Base-by-base conservation (phyloP, 176 grass and related monocot genomes). In the Musa acuminata region DNA sequence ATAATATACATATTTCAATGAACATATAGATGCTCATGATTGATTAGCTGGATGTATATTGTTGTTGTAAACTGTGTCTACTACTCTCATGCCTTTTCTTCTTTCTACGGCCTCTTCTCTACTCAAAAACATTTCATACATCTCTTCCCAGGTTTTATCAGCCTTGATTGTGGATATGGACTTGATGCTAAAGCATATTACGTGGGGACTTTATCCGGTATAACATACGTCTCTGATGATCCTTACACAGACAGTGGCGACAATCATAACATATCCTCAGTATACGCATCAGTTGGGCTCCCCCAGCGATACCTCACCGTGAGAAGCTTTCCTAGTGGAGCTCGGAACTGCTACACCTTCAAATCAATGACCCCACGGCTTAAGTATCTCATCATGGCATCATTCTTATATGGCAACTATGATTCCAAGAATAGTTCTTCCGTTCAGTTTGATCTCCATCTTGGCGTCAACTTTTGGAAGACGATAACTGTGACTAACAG, bases 301-400 rank as follows among this genome's bases (percentile, higher is more conserved):
- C 7, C 17, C 2, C 21, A 2, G 13, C 35, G 35, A 1, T 22
- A 13, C 8, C 0, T 6, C 0, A 80, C 53, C 1, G 0, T 52
- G 9, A 72, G 78, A 43, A 80, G 78, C 43, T 80, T 80, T 16
- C 78, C 75, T 2, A 14, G 2, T 3, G 78, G 67, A 1, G 48
- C 55, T 26, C 78, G 78, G 8, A 80, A 72, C 17, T 72, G 78
- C 55, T 80, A 72, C 78, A 80, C 54, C 55, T 51, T 80, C 11
- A 72, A 35, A 1, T 9, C 20, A 8, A 6, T 78, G 10, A 35
- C 23, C 13, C 5, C 2, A 3, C 17, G 19, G 2, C 8, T 4
- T 8, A 78, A 78, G 26, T 78, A 78, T 24, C 76, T 78, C 24
- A 23, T 78, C 1, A 26, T 64, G 25, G 24, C 76, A 16, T 8